Evolutionary conservation across 2,329 filamentous ascomycete genomes (phyloP).

Genomic region (Xylariaceae sp.): DNA sequence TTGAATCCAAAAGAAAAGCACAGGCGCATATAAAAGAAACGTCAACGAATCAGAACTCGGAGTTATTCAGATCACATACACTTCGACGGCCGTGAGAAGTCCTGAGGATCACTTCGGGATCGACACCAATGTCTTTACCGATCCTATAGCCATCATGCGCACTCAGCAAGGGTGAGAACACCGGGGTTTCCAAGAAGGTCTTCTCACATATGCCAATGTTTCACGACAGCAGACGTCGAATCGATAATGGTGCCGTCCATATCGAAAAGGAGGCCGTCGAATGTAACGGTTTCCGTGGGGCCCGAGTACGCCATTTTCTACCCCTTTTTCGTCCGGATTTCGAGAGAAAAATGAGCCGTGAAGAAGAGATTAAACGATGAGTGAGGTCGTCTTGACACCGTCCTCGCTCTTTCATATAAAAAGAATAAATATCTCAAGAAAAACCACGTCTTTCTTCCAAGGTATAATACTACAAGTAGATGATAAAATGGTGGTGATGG

Average conservation of each 20-base stretch:
- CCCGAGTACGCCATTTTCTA: slow-evolving; percentile 35
- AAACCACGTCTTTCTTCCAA: too few species aligned
- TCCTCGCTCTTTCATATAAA: background rate
- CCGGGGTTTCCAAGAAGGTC: background rate
- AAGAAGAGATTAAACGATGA: background rate
- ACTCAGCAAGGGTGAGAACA: slow-evolving; percentile 4
- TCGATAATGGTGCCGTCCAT: slow-evolving; percentile 84
- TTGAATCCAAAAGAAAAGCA: background rate
- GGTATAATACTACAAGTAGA: too few species aligned
- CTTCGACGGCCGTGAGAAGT: slow-evolving; percentile 87
- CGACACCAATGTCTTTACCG: slow-evolving; percentile 75
- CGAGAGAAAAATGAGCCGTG: background rate
- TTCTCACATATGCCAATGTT: slow-evolving; percentile 67
- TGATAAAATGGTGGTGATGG: background rate
- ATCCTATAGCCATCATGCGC: slow-evolving; percentile 45
- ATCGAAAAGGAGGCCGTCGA: slow-evolving; percentile 61
- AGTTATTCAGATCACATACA: slow-evolving; percentile 13
- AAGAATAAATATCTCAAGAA: background rate
- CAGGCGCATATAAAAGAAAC: background rate
- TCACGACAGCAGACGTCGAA: slow-evolving; percentile 69
- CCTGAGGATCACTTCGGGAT: slow-evolving; percentile 76
- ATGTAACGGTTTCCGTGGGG: slow-evolving; percentile 43
- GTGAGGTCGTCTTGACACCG: background rate
- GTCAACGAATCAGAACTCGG: background rate
- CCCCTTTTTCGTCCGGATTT: background rate